Conservation (phyloP, 768 basidiomycete species). For the Exsudoporus frostii region DNA sequence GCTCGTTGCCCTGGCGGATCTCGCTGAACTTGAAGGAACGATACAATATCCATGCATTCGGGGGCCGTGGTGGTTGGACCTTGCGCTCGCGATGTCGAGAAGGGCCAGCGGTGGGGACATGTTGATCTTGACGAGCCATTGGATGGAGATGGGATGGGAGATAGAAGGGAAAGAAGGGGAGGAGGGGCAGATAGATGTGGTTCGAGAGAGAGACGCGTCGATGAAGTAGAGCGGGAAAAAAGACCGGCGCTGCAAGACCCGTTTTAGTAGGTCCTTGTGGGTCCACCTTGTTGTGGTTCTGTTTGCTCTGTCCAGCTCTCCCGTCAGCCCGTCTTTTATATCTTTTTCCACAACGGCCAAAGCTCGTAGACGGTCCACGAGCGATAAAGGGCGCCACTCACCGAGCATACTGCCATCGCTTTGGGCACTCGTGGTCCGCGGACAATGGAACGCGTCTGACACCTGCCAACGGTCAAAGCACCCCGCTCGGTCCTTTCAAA, state of each 20-base stretch:
- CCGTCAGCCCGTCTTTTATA: conserved; percentile 11
- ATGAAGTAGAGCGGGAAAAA: conserved; percentile 24
- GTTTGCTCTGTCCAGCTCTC: conserved; percentile 20
- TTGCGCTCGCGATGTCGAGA: conserved; percentile 10
- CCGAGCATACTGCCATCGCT: conserved; percentile 12
- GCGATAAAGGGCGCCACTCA: conserved; percentile 10
- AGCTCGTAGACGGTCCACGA: not conserved
- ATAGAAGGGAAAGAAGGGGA: conserved; percentile 8
- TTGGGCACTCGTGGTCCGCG: not conserved
- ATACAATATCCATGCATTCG: conserved; percentile 83
- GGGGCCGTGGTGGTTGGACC: conserved; percentile 57
- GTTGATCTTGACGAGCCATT: conserved; percentile 26
- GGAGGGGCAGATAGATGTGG: conserved; percentile 17
- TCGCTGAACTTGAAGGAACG: conserved; percentile 52
- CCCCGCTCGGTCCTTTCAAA: not conserved
- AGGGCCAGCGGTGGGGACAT: not conserved
- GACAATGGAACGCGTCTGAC: conserved; percentile 3
- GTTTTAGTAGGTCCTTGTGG: conserved; percentile 36
- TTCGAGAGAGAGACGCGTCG: conserved; percentile 28
- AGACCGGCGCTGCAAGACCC: conserved; percentile 17
- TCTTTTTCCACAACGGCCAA: conserved; percentile 10
- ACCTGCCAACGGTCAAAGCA: conserved; percentile 20
- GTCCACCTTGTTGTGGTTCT: conserved; percentile 34
- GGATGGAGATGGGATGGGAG: not conserved
- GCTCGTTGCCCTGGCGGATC: conserved; percentile 25